Percentiles rank a stretch among this genome's conserved stretches.
phyloP scores from a whole-genome alignment of 139 green algal genomes.

The Closterium sp. region DNA sequence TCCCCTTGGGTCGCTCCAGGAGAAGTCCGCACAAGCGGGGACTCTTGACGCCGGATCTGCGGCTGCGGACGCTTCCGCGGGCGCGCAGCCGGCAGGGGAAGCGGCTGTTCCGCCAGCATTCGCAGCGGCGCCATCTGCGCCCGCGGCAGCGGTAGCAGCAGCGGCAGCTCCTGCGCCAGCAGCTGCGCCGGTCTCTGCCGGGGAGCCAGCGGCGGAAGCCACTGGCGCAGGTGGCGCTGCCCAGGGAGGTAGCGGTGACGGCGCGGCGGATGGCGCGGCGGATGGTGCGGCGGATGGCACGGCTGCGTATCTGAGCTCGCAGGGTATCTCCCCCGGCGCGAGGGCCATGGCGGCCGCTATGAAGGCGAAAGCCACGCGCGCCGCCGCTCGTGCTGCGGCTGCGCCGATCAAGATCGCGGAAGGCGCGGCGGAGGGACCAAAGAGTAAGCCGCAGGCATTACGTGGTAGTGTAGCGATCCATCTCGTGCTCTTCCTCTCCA shows the following conservation, averaged over 20 bases:
- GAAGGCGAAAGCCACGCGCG: conserved; percentile 7
- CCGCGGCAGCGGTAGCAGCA: neutral
- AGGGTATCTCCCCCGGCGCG: conserved; percentile 15
- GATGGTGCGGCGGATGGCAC: neutral
- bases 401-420: neutral
- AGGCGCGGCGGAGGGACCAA: neutral
- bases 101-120: neutral
- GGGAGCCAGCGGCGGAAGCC: neutral
- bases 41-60: neutral
- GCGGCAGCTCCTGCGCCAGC: conserved; percentile 11
- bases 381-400: neutral
- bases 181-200: neutral
- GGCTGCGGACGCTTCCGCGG: neutral
- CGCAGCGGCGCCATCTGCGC: neutral
- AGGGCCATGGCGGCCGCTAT: conserved; percentile 25
- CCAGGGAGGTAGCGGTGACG: too few species aligned
- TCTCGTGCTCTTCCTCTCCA: neutral
- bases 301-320: neutral
- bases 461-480: neutral
- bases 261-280: neutral
- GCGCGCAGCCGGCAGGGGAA: neutral
- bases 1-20: neutral
- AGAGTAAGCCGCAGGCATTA: neutral
- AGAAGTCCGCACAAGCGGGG: neutral
- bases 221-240: neutral